These are phyloP conservation scores for Catharanthus roseus DNA, from an alignment of 257 asterid species.

Conservation along the genomic window DNA sequence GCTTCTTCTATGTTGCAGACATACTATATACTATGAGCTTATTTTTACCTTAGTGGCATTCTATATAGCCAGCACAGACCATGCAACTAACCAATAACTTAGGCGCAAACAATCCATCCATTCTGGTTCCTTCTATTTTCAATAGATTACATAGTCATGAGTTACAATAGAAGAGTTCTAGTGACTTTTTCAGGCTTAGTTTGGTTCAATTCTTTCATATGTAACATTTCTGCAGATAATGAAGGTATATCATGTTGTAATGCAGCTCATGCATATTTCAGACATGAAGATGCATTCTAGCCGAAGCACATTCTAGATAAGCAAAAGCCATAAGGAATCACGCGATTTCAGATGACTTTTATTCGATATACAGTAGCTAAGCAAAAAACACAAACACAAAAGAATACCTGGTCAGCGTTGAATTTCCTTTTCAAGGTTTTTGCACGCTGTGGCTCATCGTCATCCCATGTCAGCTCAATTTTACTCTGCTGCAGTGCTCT, in stretches of 20 bases:
- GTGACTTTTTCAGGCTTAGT: not conserved
- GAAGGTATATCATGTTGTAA: not conserved
- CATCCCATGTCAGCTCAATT: constrained; percentile 86
- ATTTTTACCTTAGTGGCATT: not conserved
- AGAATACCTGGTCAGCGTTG: constrained; percentile 65
- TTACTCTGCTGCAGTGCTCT: constrained; percentile 87
- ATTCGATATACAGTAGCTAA: not conserved
- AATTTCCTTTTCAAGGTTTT: constrained; percentile 62
- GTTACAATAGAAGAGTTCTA: not conserved
- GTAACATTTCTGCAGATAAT: not conserved
- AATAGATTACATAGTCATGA: not conserved
- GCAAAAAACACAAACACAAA: constrained; percentile 10
- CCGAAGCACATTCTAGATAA: not conserved
- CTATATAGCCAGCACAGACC: not conserved
- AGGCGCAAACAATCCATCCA: not conserved
- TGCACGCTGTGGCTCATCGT: constrained; percentile 83
- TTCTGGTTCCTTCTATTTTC: not conserved
- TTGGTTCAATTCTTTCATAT: not conserved
- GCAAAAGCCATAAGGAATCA: not conserved
- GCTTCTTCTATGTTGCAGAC: too few species aligned
- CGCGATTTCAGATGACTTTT: not conserved
- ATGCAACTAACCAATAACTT: not conserved
- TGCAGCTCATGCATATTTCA: not conserved
- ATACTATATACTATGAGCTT: not conserved
- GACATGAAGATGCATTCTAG: not conserved